Percentiles rank a stretch among this genome's conserved stretches.
These are phyloP conservation scores for Waltiozyma sp. DNA, from an alignment of 1,139 yeast species.

Conservation along the genomic window DNA sequence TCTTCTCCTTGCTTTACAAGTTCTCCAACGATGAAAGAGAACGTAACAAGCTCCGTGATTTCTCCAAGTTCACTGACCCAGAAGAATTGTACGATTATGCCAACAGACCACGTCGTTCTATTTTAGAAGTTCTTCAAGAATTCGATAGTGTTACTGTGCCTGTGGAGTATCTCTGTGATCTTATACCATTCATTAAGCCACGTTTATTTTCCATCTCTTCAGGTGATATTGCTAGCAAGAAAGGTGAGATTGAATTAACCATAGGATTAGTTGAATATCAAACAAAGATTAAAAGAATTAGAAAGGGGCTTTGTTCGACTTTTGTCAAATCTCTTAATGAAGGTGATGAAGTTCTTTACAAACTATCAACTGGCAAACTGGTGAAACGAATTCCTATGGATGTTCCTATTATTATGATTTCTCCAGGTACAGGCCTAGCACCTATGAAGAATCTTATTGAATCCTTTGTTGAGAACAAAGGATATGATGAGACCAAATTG, in stretches of 20 bases:
- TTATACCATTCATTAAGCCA: constrained; percentile 71
- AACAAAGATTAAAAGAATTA: constrained; percentile 63
- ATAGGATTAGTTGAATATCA: constrained; percentile 81
- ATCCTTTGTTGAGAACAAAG: constrained; percentile 15
- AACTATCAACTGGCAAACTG: constrained; percentile 32
- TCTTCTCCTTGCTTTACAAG: constrained; percentile 60
- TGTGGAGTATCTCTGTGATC: constrained; percentile 57
- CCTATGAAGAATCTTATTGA: constrained; percentile 68
- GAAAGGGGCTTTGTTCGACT: constrained; percentile 77
- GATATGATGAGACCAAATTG: constrained; percentile 22
- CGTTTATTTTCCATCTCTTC: constrained; percentile 80
- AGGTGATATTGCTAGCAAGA: constrained; percentile 13
- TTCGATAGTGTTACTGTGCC: constrained; percentile 70
- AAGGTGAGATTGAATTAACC: constrained; percentile 33
- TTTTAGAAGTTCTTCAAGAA: constrained; percentile 73
- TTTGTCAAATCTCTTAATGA: constrained; percentile 47
- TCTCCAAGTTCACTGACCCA: constrained; percentile 56
- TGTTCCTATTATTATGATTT: constrained; percentile 57
- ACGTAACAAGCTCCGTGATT: constrained; percentile 62
- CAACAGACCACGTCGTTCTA: constrained; percentile 80
- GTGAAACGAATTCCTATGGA: constrained; percentile 28
- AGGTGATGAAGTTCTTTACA: constrained; percentile 44
- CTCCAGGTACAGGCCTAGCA: constrained; percentile 92
- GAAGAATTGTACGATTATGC: constrained; percentile 85
- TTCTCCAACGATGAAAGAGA: constrained; percentile 67